Evolutionary conservation across 2,329 filamentous ascomycete species (phyloP).

Genomic region (Ceratocystis alfenasii): DNA sequence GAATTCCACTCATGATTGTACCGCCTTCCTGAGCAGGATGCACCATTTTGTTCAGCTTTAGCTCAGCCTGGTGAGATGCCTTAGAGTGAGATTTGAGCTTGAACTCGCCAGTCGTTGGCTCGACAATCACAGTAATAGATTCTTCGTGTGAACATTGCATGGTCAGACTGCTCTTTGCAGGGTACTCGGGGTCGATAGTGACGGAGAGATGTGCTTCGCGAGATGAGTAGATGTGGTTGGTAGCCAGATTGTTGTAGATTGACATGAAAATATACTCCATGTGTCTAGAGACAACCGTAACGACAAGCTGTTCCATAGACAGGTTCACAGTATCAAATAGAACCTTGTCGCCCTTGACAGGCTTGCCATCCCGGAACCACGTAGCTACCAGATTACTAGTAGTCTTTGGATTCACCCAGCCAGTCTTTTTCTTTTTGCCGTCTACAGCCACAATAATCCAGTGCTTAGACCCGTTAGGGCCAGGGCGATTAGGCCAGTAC

Average conservation of each 20-base stretch:
- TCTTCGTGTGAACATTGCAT: conserved; percentile 44
- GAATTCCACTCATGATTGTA: conserved; percentile 46
- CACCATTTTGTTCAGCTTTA: conserved; percentile 48
- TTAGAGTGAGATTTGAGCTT: conserved; percentile 54
- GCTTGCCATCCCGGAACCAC: conserved; percentile 77
- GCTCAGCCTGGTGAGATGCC: conserved; percentile 47
- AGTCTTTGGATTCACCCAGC: conserved; percentile 32
- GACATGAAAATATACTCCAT: conserved; percentile 57
- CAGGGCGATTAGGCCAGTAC: conserved; percentile 63
- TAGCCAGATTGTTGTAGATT: conserved; percentile 49
- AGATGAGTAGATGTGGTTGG: conserved; percentile 49
- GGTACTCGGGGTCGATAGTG: conserved; percentile 46
- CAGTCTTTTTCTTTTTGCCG: conserved; percentile 45
- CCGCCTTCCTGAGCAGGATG: conserved; percentile 48
- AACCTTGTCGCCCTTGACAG: conserved; percentile 57
- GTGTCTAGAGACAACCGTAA: conserved; percentile 63
- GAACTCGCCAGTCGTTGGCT: conserved; percentile 67
- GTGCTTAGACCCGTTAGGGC: conserved; percentile 53
- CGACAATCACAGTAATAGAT: conserved; percentile 44
- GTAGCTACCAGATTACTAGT: conserved; percentile 50
- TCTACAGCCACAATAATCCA: conserved; percentile 83
- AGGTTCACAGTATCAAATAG: conserved; percentile 53
- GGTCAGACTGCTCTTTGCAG: conserved; percentile 53
- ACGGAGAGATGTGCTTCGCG: conserved; percentile 48
- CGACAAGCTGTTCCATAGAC: conserved; percentile 62